Conservation (phyloP, 23 red algal genomes). For the Gracilaria domingensis region DNA sequence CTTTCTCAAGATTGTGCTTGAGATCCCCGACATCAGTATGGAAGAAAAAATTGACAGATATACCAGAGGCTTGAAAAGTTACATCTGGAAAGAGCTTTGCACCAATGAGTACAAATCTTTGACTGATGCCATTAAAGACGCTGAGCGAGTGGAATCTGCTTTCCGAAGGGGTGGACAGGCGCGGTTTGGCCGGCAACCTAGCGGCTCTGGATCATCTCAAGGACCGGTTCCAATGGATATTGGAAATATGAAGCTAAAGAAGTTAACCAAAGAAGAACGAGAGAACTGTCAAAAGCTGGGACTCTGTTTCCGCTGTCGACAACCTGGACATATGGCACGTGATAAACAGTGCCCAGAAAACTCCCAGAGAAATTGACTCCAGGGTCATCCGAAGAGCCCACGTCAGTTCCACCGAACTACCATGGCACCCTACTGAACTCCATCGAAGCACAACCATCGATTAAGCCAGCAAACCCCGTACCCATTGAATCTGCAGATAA, state of each 20-base stretch:
- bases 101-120: slow-evolving; percentile 5
- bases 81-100: too few species aligned
- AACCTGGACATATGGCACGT: too few species aligned
- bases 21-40: too few species aligned
- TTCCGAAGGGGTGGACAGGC: neutral
- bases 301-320: slow-evolving; percentile 19
- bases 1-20: neutral
- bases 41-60: too few species aligned
- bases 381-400: neutral
- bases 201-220: neutral
- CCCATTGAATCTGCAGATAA: too few species aligned
- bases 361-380: too few species aligned
- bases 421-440: neutral
- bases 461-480: too few species aligned
- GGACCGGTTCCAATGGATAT: too few species aligned
- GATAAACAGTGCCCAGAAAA: too few species aligned
- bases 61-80: too few species aligned
- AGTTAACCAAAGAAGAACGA: neutral
- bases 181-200: neutral
- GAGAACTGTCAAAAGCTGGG: neutral
- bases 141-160: slow-evolving; percentile 7
- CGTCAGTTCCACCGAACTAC: neutral
- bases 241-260: slow-evolving; percentile 31
- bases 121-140: slow-evolving; percentile 28
- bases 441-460: too few species aligned